Conservation (phyloP, 352 stramenopile species). For the Thraustochytrium striatum region DNA sequence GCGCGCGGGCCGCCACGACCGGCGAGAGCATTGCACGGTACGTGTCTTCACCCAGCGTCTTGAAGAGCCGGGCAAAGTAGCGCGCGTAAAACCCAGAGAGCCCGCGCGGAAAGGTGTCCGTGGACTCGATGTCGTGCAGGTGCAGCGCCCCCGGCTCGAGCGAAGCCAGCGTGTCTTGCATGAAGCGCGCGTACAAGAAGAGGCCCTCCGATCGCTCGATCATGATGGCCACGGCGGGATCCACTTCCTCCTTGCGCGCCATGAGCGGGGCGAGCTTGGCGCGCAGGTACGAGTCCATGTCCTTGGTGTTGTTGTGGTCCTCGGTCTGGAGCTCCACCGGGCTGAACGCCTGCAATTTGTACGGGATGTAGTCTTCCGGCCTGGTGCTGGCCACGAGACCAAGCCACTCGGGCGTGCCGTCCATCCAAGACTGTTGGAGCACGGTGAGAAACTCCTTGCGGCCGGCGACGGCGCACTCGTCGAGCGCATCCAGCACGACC, state of each 20-base stretch:
- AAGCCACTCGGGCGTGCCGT: not conserved
- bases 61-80: not conserved
- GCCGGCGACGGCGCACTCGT: not conserved
- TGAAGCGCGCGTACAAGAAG: not conserved
- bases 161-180: not conserved
- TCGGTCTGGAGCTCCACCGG: not conserved
- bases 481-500: slow-evolving; percentile 21
- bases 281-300: not conserved
- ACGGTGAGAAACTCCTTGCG: not conserved
- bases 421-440: not conserved
- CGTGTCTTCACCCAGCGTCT: not conserved
- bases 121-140: not conserved
- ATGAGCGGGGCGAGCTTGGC: not conserved
- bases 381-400: not conserved
- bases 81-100: not conserved
- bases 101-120: not conserved
- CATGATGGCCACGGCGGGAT: not conserved
- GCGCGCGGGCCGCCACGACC: not conserved
- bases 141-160: not conserved
- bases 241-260: not conserved
- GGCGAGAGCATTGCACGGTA: not conserved
- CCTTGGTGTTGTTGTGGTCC: not conserved
- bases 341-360: not conserved
- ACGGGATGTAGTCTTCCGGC: not conserved
- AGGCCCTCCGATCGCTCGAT: not conserved